These are phyloP conservation scores for Candida albicans DNA, from an alignment of 1,139 yeast genomes.

Conservation along the genomic window DNA sequence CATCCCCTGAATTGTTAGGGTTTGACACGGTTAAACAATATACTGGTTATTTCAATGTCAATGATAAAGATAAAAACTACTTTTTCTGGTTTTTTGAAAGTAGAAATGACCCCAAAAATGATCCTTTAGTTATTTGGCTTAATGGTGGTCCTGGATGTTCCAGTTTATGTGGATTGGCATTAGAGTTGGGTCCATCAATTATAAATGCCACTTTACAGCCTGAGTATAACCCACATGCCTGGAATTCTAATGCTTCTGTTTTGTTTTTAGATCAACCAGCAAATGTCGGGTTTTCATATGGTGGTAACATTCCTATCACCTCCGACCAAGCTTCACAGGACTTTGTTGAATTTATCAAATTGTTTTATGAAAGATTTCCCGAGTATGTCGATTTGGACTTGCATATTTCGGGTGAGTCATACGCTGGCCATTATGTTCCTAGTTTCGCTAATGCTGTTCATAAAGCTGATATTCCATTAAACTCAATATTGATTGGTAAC, in stretches of 20 bases:
- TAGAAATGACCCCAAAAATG: conserved; percentile 34
- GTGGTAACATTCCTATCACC: conserved; percentile 50
- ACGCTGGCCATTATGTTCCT: conserved; percentile 94
- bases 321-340: conserved; percentile 87
- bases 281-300: conserved; percentile 67
- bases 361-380: conserved; percentile 85
- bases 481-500: conserved; percentile 85
- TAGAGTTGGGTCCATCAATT: conserved; percentile 34
- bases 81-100: conserved; percentile 39
- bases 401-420: conserved; percentile 94
- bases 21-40: conserved; percentile 72
- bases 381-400: conserved; percentile 62
- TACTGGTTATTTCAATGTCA: conserved; percentile 80
- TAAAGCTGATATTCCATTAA: conserved; percentile 29
- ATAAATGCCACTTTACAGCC: conserved; percentile 27
- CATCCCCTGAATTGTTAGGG: conserved; percentile 54
- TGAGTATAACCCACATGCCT: conserved; percentile 29
- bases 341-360: conserved; percentile 78
- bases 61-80: conserved; percentile 63
- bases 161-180: conserved; percentile 32
- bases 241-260: conserved; percentile 37
- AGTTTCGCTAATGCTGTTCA: conserved; percentile 78
- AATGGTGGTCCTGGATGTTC: conserved; percentile 86
- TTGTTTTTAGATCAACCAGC: conserved; percentile 39
- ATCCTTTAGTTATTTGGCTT: conserved; percentile 37